Conservation (phyloP, 164 flowering plant species). For the Platanus orientalis region DNA sequence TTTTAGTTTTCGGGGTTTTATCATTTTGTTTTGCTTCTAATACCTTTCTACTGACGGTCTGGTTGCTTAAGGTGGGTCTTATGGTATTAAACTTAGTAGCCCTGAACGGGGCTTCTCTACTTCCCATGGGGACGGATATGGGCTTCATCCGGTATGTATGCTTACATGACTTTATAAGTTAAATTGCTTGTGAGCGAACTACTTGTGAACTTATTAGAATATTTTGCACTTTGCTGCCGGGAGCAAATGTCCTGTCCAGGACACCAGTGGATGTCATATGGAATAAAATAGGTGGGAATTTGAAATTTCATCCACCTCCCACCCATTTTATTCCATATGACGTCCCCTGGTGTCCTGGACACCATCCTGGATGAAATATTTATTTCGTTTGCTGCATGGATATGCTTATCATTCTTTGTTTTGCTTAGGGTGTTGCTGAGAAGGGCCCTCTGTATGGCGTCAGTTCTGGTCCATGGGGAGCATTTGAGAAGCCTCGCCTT, state of each 20-base stretch:
- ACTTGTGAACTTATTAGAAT: neutral
- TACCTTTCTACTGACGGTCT: constrained; percentile 1
- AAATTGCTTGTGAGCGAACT: neutral
- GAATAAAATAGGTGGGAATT: too few species aligned
- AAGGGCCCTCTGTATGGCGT: constrained; percentile 63
- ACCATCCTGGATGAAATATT: too few species aligned
- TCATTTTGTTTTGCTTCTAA: neutral
- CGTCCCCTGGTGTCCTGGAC: too few species aligned
- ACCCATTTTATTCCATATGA: too few species aligned
- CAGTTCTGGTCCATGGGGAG: constrained; percentile 66
- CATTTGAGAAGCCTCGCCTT: constrained; percentile 57
- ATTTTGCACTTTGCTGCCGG: neutral
- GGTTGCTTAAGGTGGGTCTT: constrained; percentile 51
- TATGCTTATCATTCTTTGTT: too few species aligned
- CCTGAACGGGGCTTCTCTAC: constrained; percentile 46
- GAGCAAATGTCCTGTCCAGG: too few species aligned
- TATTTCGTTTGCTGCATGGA: too few species aligned
- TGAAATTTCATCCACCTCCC: too few species aligned
- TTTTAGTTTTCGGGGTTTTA: neutral
- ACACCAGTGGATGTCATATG: too few species aligned
- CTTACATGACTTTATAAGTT: too few species aligned
- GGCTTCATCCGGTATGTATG: constrained; percentile 50
- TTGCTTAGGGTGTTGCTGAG: constrained; percentile 55
- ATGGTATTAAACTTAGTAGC: constrained; percentile 54
- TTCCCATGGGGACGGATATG: constrained; percentile 71